These are phyloP conservation scores for Rutstroemia sp. DNA, from an alignment of 2,329 filamentous ascomycete genomes.

Conservation along the genomic window DNA sequence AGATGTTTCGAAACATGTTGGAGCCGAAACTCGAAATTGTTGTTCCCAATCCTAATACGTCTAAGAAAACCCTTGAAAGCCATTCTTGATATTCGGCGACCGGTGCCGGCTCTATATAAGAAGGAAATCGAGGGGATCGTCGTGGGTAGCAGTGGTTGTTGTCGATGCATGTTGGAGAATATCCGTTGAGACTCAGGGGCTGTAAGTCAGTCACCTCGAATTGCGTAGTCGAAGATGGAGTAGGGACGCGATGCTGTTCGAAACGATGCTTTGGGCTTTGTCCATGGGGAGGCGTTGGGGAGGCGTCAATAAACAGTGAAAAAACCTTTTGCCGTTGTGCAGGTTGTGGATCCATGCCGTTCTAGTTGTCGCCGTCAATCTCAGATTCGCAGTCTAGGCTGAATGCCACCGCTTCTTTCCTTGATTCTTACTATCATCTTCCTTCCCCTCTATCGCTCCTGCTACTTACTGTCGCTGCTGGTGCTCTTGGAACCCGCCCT, in stretches of 20 bases:
- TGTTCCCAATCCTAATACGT: too few relatives aligned
- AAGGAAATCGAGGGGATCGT: background rate
- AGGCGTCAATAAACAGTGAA: background rate
- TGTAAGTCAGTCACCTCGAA: conserved; percentile 2
- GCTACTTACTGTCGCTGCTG: too few relatives aligned
- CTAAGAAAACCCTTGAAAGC: too few relatives aligned
- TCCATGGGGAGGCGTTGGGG: background rate
- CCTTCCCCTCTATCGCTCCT: too few relatives aligned
- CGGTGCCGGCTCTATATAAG: too few relatives aligned
- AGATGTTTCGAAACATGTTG: too few relatives aligned
- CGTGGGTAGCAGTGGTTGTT: conserved; percentile 4
- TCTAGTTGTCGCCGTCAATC: background rate
- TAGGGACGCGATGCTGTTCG: background rate
- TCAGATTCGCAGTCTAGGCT: background rate
- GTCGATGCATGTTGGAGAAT: conserved; percentile 5
- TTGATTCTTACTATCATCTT: too few relatives aligned
- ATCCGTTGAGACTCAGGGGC: background rate
- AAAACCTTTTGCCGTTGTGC: background rate
- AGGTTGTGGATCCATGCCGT: background rate
- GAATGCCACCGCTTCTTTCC: too few relatives aligned
- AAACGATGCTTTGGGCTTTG: background rate
- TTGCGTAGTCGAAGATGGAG: conserved; percentile 2
- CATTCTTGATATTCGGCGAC: too few relatives aligned
- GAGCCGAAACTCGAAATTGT: too few relatives aligned
- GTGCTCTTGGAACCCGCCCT: too few relatives aligned